Conservation (phyloP, 1,284 basidiomycete species). For the Leccinum fallax region DNA sequence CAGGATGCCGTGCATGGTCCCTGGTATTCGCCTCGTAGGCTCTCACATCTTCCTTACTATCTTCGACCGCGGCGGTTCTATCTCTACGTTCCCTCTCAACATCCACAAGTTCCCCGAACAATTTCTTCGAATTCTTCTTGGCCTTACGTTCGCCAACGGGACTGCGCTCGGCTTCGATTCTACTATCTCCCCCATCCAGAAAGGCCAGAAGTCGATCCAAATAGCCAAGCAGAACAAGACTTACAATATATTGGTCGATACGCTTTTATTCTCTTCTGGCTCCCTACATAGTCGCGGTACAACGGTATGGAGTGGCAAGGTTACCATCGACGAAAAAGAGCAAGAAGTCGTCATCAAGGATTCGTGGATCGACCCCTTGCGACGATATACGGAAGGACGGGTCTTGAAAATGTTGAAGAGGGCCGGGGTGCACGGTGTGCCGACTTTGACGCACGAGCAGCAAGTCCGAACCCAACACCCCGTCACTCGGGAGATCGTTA, state of each 20-base stretch:
- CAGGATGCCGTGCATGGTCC: background rate
- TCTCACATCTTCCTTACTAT: background rate
- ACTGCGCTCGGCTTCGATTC: background rate
- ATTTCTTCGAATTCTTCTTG: background rate
- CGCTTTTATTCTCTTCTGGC: background rate
- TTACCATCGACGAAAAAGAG: background rate
- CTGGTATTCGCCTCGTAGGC: background rate
- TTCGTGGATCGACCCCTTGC: background rate
- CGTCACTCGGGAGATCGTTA: background rate
- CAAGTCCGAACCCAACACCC: background rate
- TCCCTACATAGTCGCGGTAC: background rate
- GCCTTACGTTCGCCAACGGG: background rate
- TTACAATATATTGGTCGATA: background rate
- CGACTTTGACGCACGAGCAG: background rate
- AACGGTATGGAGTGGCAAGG: background rate
- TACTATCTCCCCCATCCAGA: background rate
- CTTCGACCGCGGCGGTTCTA: background rate
- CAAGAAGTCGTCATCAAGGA: background rate
- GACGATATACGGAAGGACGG: background rate
- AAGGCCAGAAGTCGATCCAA: background rate
- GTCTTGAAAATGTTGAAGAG: background rate
- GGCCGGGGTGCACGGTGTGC: background rate
- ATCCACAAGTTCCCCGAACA: background rate
- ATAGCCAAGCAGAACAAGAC: background rate
- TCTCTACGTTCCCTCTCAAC: background rate